Evolutionary conservation across 306 rosid species (phyloP).

Genomic region (Cyamopsis tetragonoloba): DNA sequence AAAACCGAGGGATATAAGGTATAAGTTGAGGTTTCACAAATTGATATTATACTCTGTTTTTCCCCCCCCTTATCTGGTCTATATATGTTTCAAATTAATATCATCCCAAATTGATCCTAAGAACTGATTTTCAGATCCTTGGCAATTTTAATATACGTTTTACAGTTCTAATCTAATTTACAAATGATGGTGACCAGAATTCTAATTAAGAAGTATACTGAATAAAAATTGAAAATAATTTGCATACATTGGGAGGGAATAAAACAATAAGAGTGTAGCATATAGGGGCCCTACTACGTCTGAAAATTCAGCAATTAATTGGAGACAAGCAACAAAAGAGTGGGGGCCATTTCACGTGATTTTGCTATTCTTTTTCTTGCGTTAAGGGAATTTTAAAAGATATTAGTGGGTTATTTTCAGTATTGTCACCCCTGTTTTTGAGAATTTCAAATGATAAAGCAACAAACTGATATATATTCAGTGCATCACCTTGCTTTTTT

Average conservation of each 20-base stretch:
- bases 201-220: no score
- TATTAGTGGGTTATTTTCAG: conserved; percentile 10
- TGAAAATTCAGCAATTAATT: conserved; percentile 31
- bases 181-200: no score
- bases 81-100: neutral
- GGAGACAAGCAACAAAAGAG: conserved; percentile 37
- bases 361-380: conserved; percentile 24
- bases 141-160: no score
- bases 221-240: no score
- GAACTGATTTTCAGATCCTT: neutral
- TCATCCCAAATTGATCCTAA: neutral
- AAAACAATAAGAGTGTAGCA: conserved; percentile 18
- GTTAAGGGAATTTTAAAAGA: conserved; percentile 20
- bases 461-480: conserved; percentile 22
- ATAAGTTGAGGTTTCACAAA: neutral
- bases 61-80: neutral
- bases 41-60: neutral
- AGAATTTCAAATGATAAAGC: conserved; percentile 28
- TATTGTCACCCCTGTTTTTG: neutral
- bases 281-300: conserved; percentile 16
- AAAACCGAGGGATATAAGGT: neutral
- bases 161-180: no score
- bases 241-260: conserved; percentile 1
- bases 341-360: conserved; percentile 55
- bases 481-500: conserved; percentile 27